Percentiles rank a stretch among this genome's conserved stretches.
Evolutionary conservation across 2,329 filamentous ascomycete species (phyloP).

Genomic region (Plenodomus tracheiphilus): DNA sequence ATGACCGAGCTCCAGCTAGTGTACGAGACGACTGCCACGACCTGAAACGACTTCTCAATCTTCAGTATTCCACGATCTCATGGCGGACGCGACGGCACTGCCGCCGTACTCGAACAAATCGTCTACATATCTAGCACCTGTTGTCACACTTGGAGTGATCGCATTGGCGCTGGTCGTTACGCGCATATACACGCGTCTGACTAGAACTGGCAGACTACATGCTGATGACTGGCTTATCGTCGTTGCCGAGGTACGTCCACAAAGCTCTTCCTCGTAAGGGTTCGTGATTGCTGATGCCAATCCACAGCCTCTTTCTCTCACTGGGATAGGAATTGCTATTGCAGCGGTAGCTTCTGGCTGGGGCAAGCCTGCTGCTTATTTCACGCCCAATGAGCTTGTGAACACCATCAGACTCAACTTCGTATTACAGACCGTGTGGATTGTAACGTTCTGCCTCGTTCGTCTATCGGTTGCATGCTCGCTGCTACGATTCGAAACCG

Average conservation of each 20-base stretch:
- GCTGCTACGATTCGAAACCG: constrained; percentile 25
- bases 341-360: constrained; percentile 24
- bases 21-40: constrained; percentile 1
- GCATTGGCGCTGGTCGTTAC: constrained; percentile 21
- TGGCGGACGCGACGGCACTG: constrained; percentile 4
- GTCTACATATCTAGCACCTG: constrained; percentile 23
- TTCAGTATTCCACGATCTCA: not conserved
- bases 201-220: constrained; percentile 17
- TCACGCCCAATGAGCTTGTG: constrained; percentile 15
- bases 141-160: constrained; percentile 20
- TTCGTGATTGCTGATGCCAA: not conserved
- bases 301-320: constrained; percentile 18
- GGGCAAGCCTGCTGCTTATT: constrained; percentile 25
- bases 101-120: constrained; percentile 27
- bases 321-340: constrained; percentile 15
- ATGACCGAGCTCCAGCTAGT: constrained; percentile 1
- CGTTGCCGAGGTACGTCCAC: constrained; percentile 20
- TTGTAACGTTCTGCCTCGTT: constrained; percentile 25
- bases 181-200: constrained; percentile 26
- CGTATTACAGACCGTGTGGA: constrained; percentile 29
- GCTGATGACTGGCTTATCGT: constrained; percentile 34
- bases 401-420: constrained; percentile 25
- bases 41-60: not conserved
- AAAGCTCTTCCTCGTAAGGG: not conserved
- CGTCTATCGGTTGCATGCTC: constrained; percentile 31